Base-by-base conservation (phyloP, 768 basidiomycete species). In the Collybia mongolica region DNA sequence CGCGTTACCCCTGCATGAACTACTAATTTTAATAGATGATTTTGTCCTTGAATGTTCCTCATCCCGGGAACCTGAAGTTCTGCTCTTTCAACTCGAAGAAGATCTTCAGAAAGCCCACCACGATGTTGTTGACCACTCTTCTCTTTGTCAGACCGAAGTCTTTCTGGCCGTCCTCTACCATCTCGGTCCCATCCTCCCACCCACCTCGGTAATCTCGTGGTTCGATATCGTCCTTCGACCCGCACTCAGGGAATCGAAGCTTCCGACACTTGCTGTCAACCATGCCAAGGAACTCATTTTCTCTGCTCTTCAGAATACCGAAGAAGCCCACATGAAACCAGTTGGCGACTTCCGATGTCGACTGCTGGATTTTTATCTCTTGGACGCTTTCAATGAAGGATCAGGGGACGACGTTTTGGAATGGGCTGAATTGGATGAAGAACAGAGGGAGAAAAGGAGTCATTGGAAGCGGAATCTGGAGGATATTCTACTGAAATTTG, bases 381-480 rank as follows among this genome's bases (percentile, higher is more conserved):
- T 90, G 46, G 88, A 91, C 61, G 86, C 84, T 28, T 83, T 79
- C 62, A 86, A 88, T 60, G 89, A 90, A 60, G 79, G 77, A 18
- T 90, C 88, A 3, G 82, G 81, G 2, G 76, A 81, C 39, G 90
- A 93, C 61, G 75, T 83, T 24, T 61, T 93, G 29, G 90, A 92
- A 58, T 86, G 85, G 82, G 83, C 84, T 12, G 80, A 76, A 38
- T 67, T 90, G 48, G 80, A 84, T 59, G 73, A 76, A 54, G 77
- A 76, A 19, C 80, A 89, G 58, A 76, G 84, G 44, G 78, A 80
- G 48, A 77, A 74, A 60, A 74, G 77, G 55, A 72, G 75, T 12
- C 71, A 77, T 22, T 93, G 90, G 90, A 92, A 90, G 66, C 66
- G 70, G 23, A 93, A 90, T 62, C 70, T 93, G 52, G 88, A 92